Conservation (phyloP, 2,329 filamentous ascomycete species). For the Cercospora sojina region DNA sequence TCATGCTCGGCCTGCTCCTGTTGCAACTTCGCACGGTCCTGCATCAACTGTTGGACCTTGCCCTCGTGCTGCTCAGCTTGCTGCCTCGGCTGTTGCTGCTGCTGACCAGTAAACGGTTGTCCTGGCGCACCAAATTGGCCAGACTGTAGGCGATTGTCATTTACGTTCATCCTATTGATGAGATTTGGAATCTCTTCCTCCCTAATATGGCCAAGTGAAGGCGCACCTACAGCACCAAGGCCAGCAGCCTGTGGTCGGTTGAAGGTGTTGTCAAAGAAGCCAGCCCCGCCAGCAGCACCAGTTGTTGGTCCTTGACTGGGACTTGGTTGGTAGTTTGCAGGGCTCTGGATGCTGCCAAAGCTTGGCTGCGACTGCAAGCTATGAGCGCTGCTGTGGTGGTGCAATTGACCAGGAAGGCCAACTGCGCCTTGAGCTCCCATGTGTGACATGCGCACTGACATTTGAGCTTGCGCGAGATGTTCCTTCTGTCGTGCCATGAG, state of each 20-base stretch:
- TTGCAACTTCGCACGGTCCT: slow-evolving; percentile 60
- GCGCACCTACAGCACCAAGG: slow-evolving; percentile 48
- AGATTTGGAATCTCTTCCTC: slow-evolving; percentile 69
- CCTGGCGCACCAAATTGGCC: slow-evolving; percentile 50
- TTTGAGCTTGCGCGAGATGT: slow-evolving; percentile 81
- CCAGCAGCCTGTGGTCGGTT: slow-evolving; percentile 42
- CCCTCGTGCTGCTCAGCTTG: slow-evolving; percentile 49
- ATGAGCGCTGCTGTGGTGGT: slow-evolving; percentile 93
- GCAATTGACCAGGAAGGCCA: slow-evolving; percentile 57
- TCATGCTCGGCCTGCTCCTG: slow-evolving; percentile 61
- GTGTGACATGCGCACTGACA: slow-evolving; percentile 66
- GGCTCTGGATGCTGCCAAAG: slow-evolving; percentile 92
- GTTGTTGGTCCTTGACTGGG: slow-evolving; percentile 50
- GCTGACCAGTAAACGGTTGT: slow-evolving; percentile 48
- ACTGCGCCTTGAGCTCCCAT: slow-evolving; percentile 51
- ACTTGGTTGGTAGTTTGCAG: slow-evolving; percentile 60
- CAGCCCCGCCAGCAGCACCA: slow-evolving; percentile 35
- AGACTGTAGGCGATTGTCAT: slow-evolving; percentile 48
- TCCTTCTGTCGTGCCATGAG: slow-evolving; percentile 95
- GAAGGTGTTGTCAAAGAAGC: slow-evolving; percentile 68
- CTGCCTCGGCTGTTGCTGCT: slow-evolving; percentile 37
- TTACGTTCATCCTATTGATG: slow-evolving; percentile 64
- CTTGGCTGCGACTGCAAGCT: slow-evolving; percentile 96
- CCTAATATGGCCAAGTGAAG: slow-evolving; percentile 50
- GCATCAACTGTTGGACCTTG: slow-evolving; percentile 60